Conservation (phyloP, 257 asterid genomes). For the Leonotis leonurus region DNA sequence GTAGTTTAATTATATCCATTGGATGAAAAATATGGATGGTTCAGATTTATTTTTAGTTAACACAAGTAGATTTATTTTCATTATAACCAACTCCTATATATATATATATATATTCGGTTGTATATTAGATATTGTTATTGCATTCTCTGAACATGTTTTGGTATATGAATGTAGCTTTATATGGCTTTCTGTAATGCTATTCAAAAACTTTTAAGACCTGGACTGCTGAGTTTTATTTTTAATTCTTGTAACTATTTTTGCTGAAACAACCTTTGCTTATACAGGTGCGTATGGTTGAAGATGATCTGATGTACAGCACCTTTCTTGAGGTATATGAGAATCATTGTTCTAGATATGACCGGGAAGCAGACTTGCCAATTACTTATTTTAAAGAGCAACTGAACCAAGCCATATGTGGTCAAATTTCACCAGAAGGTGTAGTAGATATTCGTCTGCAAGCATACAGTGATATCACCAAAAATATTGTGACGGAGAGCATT, state of each 20-base stretch:
- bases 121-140: too few species aligned
- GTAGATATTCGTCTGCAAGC: constrained; percentile 97
- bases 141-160: neutral
- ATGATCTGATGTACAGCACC: constrained; percentile 94
- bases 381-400: constrained; percentile 91
- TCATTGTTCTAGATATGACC: constrained; percentile 91
- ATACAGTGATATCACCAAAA: constrained; percentile 76
- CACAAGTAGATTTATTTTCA: too few species aligned
- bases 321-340: constrained; percentile 97
- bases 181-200: neutral
- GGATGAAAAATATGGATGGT: too few species aligned
- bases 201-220: too few species aligned
- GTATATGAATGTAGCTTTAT: neutral
- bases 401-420: constrained; percentile 95
- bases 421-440: constrained; percentile 89
- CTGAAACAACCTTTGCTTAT: neutral
- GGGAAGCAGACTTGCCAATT: constrained; percentile 88
- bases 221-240: too few species aligned
- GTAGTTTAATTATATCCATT: too few species aligned
- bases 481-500: constrained; percentile 75
- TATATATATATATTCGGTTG: too few species aligned
- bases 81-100: too few species aligned
- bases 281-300: constrained; percentile 99
- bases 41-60: too few species aligned
- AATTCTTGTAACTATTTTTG: neutral